Evolutionary conservation across 305 asterid genomes (phyloP), one percentile per base, ranked within the genome.

Genomic region (Nicotiana rustica): DNA sequence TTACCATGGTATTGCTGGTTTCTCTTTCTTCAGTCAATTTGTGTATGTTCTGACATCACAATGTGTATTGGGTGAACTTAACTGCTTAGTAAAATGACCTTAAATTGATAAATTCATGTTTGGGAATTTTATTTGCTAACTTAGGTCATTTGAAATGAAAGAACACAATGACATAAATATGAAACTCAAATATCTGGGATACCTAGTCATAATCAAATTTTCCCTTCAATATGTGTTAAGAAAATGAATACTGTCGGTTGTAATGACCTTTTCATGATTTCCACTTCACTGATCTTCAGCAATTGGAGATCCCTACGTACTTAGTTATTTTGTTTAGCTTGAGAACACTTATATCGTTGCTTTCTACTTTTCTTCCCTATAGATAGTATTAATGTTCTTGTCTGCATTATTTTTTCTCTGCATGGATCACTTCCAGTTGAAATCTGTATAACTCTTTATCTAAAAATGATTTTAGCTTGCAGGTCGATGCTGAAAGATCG

Each of bases 401-500:
- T 73, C 47, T 55, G 17, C 29, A 17, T 44, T 62, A 31, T 55
- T 76, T 21, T 64, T 64, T 52, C 61, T 79, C 44, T 12, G 61
- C 67, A 25, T 60, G 36, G 44, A 82, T 19, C 36, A 56, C 14
- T 15, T 59, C 65, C 65, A 21, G 21, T 77, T 65, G 68, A 66
- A 36, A 18, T 82, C 18, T 65, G 15, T 81, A 78, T 61, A 31
- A 18, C 79, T 79, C 4, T 83, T 76, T 71, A 75, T 84, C 84
- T 85, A 83, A 83, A 59, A 47, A 73, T 78, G 81, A 81, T 64
- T 83, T 84, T 86, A 86, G 75, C 76, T 85, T 57, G 29, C 96
- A 93, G 99, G 98, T 95, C n/a, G 89, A 91, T 85, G 97, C 98
- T 75, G 99, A 93, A 91, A 92, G 97, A 89, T 90, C 92, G 76